A percentile compares a stretch with the other conserved stretches of the same genome.
phyloP scores from a whole-genome alignment of 345 rosid genomes.

The Eucalyptus rudis region DNA sequence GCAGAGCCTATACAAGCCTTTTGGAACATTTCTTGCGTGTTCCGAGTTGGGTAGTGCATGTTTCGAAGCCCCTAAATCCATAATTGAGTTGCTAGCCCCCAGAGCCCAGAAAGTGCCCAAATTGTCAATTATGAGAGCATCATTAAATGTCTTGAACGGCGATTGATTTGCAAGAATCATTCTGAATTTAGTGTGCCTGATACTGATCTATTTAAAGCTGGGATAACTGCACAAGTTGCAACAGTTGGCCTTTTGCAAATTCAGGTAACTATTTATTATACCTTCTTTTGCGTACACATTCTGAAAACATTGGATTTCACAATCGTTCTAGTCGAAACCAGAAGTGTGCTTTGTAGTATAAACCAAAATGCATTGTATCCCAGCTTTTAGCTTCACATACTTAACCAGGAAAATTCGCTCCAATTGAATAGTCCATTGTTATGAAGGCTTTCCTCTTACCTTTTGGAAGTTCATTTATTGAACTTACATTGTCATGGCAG shows the following conservation, averaged over 20 bases:
- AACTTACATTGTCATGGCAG: neutral
- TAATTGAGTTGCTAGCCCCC: constrained; percentile 4
- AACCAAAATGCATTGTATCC: neutral
- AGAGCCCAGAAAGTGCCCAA: neutral
- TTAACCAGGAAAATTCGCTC: neutral
- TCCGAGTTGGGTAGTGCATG: constrained; percentile 16
- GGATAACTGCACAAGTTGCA: constrained; percentile 8
- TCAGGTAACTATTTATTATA: neutral
- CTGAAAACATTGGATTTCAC: neutral
- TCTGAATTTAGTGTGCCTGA: neutral
- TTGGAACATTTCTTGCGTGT: constrained; percentile 46
- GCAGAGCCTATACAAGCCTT: constrained; percentile 18
- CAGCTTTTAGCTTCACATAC: neutral
- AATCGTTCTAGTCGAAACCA: neutral
- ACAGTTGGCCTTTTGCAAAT: constrained; percentile 8
- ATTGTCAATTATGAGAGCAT: neutral
- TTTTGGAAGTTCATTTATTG: neutral
- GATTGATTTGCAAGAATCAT: neutral
- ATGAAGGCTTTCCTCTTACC: neutral
- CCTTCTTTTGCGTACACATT: neutral
- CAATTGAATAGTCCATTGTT: neutral
- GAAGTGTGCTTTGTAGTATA: neutral
- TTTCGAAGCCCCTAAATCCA: constrained; percentile 29
- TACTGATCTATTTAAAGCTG: neutral
- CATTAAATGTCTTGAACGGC: neutral